Evolutionary conservation across 495 filamentous ascomycete genomes (phyloP).

Genomic region (Astrocystis sublimbata): DNA sequence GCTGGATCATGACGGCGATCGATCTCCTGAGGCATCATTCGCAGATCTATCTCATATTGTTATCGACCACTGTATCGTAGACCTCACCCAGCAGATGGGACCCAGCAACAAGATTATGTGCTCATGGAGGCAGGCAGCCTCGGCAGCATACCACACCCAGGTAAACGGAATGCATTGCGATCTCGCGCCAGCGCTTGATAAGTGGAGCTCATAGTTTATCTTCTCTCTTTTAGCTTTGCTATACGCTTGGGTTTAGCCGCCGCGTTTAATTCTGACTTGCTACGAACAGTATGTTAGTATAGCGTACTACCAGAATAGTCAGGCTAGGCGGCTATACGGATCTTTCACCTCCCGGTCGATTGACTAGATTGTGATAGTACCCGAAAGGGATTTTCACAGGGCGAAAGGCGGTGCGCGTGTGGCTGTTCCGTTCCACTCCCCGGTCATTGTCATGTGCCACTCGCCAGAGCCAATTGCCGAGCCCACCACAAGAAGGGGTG

Average conservation of each 20-base stretch:
- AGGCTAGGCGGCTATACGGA: conserved; percentile 16
- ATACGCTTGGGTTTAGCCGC: neutral
- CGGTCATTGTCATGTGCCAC: conserved; percentile 9
- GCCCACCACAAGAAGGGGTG: neutral
- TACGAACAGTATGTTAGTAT: neutral
- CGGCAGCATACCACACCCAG: too few species aligned
- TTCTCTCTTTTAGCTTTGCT: neutral
- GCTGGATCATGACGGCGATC: neutral
- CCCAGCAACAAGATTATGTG: too few species aligned
- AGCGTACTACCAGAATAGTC: neutral
- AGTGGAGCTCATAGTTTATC: neutral
- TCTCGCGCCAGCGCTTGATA: conserved; percentile 16
- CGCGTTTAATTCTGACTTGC: conserved; percentile 9
- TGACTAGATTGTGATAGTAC: neutral
- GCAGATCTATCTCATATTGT: neutral
- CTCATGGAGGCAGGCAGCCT: too few species aligned
- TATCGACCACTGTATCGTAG: too few species aligned
- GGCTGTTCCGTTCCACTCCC: conserved; percentile 11
- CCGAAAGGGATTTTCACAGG: too few species aligned
- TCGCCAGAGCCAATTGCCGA: conserved; percentile 12
- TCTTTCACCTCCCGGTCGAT: conserved; percentile 2
- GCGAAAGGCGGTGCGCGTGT: conserved; percentile 11
- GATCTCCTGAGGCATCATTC: neutral
- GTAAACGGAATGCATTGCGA: neutral
- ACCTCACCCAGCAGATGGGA: neutral